These are phyloP conservation scores for Ascosphaera aggregata DNA, from an alignment of 2,329 filamentous ascomycete species.

Conservation along the genomic window DNA sequence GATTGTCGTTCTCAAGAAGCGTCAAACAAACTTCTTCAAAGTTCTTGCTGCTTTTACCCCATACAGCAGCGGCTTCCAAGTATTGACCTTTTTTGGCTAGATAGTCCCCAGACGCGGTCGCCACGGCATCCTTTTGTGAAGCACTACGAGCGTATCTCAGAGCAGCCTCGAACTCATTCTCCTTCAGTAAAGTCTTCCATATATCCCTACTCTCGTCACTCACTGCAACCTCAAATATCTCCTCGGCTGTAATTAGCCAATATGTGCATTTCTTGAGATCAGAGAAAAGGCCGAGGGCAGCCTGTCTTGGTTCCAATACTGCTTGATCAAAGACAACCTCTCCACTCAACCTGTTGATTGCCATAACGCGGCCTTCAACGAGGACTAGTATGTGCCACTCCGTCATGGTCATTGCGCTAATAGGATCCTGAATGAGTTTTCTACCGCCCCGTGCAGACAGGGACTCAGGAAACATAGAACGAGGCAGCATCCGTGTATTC, in stretches of 20 bases:
- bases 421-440: conserved; percentile 43
- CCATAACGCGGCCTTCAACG: conserved; percentile 61
- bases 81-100: conserved; percentile 62
- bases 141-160: conserved; percentile 61
- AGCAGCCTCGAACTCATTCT: conserved; percentile 72
- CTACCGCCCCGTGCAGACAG: conserved; percentile 41
- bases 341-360: conserved; percentile 69
- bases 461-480: conserved; percentile 45
- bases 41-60: conserved; percentile 86
- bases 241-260: conserved; percentile 78
- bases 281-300: conserved; percentile 59
- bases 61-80: conserved; percentile 66
- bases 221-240: conserved; percentile 85
- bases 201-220: conserved; percentile 79
- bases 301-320: conserved; percentile 58
- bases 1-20: conserved; percentile 74
- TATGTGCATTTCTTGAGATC: conserved; percentile 92
- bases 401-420: conserved; percentile 62
- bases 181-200: conserved; percentile 79
- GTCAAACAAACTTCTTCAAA: conserved; percentile 89
- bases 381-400: conserved; percentile 84
- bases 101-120: conserved; percentile 77
- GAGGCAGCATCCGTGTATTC: conserved; percentile 54
- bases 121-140: conserved; percentile 70
- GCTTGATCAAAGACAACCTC: conserved; percentile 70